Conservation (phyloP, 2,329 filamentous ascomycete genomes). For the Aotearoamyces nothofagi region DNA sequence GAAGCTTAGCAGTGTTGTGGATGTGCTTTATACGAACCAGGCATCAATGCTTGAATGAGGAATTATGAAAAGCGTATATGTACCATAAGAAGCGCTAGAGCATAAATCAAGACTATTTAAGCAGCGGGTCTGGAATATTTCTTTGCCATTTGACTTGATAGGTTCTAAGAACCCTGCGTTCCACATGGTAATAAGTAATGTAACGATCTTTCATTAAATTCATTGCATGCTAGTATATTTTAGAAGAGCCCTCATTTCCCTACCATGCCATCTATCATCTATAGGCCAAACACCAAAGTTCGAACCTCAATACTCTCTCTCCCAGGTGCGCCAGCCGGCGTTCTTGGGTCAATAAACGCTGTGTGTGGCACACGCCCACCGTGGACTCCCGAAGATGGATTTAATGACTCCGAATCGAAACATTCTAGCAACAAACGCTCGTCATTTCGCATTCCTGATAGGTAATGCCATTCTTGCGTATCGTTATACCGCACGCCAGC, state of each 20-base stretch:
- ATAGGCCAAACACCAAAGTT: conserved; percentile 61
- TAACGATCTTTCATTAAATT: no score
- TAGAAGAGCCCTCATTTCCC: no score
- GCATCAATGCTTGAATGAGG: conserved; percentile 79
- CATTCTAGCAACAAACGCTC: conserved; percentile 20
- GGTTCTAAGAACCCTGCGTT: no score
- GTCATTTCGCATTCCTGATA: conserved; percentile 19
- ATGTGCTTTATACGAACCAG: conserved; percentile 95
- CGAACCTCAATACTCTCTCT: conserved; percentile 86
- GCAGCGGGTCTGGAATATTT: no score
- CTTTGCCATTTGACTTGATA: no score
- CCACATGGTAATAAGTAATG: no score
- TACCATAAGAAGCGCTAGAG: no score
- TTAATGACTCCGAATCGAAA: conserved; percentile 24
- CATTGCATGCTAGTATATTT: no score
- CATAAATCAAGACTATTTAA: no score
- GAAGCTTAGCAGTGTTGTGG: conserved; percentile 93
- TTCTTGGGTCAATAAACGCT: conserved; percentile 65
- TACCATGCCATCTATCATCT: no score
- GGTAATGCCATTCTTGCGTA: conserved; percentile 19
- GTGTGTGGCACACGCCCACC: conserved; percentile 51
- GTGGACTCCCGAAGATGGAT: conserved; percentile 27
- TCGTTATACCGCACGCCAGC: conserved; percentile 17
- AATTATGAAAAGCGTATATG: not conserved
- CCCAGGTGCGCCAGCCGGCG: conserved; percentile 49